Conservation (phyloP, 139 green algal genomes). For the Haematococcus sp. region DNA sequence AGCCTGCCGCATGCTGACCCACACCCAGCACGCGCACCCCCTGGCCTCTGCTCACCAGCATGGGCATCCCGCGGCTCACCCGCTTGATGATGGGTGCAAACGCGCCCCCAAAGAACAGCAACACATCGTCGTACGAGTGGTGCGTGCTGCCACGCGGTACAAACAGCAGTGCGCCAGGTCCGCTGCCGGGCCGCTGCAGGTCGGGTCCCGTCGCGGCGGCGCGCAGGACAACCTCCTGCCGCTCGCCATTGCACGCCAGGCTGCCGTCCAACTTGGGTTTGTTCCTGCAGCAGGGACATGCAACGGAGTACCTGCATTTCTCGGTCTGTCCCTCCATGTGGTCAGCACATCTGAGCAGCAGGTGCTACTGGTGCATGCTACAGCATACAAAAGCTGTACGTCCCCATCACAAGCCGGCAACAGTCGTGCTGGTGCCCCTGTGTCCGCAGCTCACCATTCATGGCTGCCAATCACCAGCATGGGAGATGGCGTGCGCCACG, state of each 20-base stretch:
- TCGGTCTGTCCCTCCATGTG: no score
- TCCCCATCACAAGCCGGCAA: no score
- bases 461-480: background rate
- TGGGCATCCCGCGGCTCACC: background rate
- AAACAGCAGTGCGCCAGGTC: slow-evolving; percentile 1
- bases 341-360: no score
- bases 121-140: slow-evolving; percentile 8
- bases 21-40: no score
- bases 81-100: slow-evolving; percentile 4
- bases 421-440: no score
- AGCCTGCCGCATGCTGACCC: no score
- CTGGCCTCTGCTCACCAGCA: no score
- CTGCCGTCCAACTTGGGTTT: no score
- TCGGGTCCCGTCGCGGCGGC: background rate
- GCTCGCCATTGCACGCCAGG: slow-evolving; percentile 7
- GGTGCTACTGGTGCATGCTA: no score
- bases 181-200: background rate
- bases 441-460: background rate
- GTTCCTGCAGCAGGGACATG: background rate
- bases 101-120: slow-evolving; percentile 1
- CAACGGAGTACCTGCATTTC: background rate
- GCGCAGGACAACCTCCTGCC: background rate
- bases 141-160: background rate
- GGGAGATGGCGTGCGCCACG: background rate
- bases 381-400: no score